Percentiles rank a stretch among this genome's conserved stretches.
phyloP scores from a whole-genome alignment of 2,329 filamentous ascomycete species.

The Beauveria sp. region DNA sequence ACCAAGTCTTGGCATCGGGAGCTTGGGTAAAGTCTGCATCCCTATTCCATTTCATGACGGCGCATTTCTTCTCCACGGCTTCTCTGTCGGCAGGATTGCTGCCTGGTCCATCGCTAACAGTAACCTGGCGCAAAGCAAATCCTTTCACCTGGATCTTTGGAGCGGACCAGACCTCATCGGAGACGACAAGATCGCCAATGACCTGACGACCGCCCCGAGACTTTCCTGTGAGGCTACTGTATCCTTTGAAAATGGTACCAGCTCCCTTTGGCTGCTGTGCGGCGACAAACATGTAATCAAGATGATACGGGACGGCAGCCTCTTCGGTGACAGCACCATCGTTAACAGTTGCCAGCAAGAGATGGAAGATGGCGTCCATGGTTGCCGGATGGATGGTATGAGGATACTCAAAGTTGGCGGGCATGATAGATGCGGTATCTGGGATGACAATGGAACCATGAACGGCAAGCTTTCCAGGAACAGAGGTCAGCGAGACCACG shows the following conservation, averaged over 20 bases:
- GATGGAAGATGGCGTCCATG: conserved; percentile 40
- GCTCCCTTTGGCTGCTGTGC: neutral
- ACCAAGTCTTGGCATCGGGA: neutral
- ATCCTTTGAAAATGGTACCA: neutral
- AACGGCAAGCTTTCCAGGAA: neutral
- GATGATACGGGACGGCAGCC: conserved; percentile 12
- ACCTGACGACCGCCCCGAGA: conserved; percentile 6
- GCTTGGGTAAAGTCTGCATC: neutral
- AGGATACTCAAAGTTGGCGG: conserved; percentile 31
- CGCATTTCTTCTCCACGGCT: neutral
- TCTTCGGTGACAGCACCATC: neutral
- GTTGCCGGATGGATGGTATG: conserved; percentile 42
- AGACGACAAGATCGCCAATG: conserved; percentile 7
- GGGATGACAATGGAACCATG: conserved; percentile 18
- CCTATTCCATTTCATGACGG: neutral
- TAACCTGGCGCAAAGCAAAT: conserved; percentile 14
- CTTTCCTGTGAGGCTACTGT: neutral
- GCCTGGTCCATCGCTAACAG: neutral
- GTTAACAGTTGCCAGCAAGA: conserved; percentile 24
- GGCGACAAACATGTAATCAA: conserved; percentile 26
- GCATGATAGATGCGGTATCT: conserved; percentile 36
- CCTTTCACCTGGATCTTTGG: conserved; percentile 10
- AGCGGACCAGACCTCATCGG: conserved; percentile 9
- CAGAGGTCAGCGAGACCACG: conserved; percentile 1
- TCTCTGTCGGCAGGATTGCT: neutral